Conservation (phyloP, 345 rosid genomes). For the Populus ilicifolia region DNA sequence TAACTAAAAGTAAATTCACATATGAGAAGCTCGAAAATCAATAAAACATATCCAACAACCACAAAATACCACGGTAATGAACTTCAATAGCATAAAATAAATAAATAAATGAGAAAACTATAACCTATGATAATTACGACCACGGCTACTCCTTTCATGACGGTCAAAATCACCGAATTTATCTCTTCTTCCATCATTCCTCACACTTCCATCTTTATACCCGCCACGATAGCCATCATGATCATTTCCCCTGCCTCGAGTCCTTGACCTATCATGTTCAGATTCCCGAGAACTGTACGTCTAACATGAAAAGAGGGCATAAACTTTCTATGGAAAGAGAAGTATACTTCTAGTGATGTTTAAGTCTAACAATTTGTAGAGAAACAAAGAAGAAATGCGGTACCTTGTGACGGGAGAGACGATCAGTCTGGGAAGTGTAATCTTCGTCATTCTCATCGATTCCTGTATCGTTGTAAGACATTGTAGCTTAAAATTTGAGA, state of each 20-base stretch:
- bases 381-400: not conserved
- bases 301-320: not conserved
- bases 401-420: not conserved
- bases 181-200: slow-evolving; percentile 17
- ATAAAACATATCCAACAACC: not conserved
- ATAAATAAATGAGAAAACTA: not conserved
- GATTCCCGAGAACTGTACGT: slow-evolving; percentile 15
- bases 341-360: not conserved
- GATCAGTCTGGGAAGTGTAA: not conserved
- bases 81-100: not conserved
- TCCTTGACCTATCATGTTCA: slow-evolving; percentile 20
- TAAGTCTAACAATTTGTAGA: not conserved
- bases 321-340: not conserved
- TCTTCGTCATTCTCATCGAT: not conserved
- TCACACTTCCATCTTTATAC: slow-evolving; percentile 10
- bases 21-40: not conserved
- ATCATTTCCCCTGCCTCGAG: slow-evolving; percentile 6
- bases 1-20: not conserved
- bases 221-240: slow-evolving; percentile 9
- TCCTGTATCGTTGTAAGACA: not conserved
- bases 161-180: slow-evolving; percentile 14
- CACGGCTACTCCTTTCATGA: not conserved
- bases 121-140: slow-evolving; percentile 20
- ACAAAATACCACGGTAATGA: not conserved
- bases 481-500: not conserved